Evolutionary conservation across 2,329 filamentous ascomycete species (phyloP), one percentile per base, ranked within the genome.

Genomic region (Kalaharituber pfeilii): DNA sequence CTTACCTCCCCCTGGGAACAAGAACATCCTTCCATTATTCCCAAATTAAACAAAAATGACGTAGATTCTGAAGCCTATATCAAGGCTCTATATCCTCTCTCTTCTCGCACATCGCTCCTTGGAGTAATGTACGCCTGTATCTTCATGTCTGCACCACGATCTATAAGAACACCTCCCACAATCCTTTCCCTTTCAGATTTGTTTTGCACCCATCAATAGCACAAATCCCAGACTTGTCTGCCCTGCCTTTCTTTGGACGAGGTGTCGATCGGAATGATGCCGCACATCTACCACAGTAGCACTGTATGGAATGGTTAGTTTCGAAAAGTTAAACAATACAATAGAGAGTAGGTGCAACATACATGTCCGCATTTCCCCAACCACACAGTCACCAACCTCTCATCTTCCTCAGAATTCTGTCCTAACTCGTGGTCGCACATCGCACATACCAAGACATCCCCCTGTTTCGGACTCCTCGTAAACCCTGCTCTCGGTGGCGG

Each of bases 321-420:
- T 28, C 39, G 55, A 33, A 26, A 50, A 53, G n/a, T 25, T 28
- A 18, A 18, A 24, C 4, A 47, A 26, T 30, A 45, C 62, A 22
- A 55, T 28, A 25, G 6, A 55, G 20, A 36, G 11, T 25, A 24
- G 56, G 25, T 33, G 39, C 30, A 44, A 73, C 77, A 68, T 75
- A 96, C 91, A 71, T 98, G 91, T 60, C 91, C 91, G 67, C 91
- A 98, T 51, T 76, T 94, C 30, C 91, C 75, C 0, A 91, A 82
- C 87, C 88, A 96, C 58, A 96, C 89, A 63, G 94, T 84, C 65
- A 85, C 81, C 68, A 94, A 87, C 29, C 72, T 66, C 26, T 76
- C 72, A 22, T 74, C 72, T 53, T 74, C 63, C 42, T 67, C 65
- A 0, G 79, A 79, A 13, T 87, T 84, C 51, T 82, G 79, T 5